A percentile compares a stretch with the other conserved stretches of the same genome.
These are phyloP conservation scores for Aspergillus heteromorphus DNA, from an alignment of 495 filamentous ascomycete genomes.

Conservation along the genomic window DNA sequence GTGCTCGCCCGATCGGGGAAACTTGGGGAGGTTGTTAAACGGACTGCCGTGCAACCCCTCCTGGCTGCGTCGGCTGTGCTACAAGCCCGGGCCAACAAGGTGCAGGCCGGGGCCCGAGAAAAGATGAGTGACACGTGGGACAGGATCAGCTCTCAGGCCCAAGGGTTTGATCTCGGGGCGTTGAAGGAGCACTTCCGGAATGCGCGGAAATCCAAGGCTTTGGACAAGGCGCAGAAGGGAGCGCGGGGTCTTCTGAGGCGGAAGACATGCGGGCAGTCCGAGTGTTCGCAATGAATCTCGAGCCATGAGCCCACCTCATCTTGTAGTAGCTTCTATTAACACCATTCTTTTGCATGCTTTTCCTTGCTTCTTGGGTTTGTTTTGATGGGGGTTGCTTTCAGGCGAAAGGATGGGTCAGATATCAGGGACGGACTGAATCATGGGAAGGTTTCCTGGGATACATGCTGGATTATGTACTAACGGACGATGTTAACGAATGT, in stretches of 20 bases:
- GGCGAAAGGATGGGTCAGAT: background rate
- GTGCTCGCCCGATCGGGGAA: conserved; percentile 35
- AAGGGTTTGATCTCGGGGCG: conserved; percentile 20
- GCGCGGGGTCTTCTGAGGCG: conserved; percentile 30
- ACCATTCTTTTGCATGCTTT: background rate
- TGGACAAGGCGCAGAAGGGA: conserved; percentile 36
- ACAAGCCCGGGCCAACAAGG: conserved; percentile 23
- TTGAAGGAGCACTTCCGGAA: conserved; percentile 32
- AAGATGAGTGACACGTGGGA: conserved; percentile 28
- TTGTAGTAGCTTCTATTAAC: conserved; percentile 3
- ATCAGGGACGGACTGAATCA: background rate
- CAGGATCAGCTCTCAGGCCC: conserved; percentile 22
- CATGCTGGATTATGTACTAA: conserved; percentile 8
- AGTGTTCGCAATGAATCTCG: conserved; percentile 9
- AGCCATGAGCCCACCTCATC: background rate
- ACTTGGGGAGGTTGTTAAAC: conserved; percentile 30
- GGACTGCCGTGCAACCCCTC: conserved; percentile 32
- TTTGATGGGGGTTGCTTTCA: conserved; percentile 1
- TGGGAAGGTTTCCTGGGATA: background rate
- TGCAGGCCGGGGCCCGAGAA: conserved; percentile 27
- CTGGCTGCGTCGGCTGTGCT: conserved; percentile 27
- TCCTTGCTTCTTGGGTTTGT: conserved; percentile 1
- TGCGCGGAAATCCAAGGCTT: conserved; percentile 23
- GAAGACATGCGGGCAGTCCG: conserved; percentile 7
- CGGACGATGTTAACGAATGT: background rate